Percentiles rank a stretch among this genome's conserved stretches.
These are phyloP conservation scores for Prunus armeniaca DNA, from an alignment of 306 rosid genomes.

Conservation along the genomic window DNA sequence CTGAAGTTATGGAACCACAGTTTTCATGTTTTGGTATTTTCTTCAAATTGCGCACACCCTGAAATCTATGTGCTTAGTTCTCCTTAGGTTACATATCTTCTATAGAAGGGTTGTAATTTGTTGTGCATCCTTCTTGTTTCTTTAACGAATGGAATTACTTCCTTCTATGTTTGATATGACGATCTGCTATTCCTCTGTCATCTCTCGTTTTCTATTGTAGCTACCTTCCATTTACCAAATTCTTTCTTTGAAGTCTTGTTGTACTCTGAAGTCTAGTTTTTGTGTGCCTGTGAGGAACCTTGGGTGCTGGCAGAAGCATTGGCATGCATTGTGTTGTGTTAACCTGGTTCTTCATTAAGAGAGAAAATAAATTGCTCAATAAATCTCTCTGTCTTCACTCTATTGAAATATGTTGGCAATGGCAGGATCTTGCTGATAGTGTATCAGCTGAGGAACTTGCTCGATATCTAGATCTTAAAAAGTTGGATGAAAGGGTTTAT, in stretches of 20 bases:
- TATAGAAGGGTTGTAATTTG: neutral
- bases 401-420: constrained; percentile 21
- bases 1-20: neutral
- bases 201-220: neutral
- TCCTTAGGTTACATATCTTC: neutral
- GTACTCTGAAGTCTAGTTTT: neutral
- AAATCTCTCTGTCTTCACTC: neutral
- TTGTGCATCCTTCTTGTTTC: neutral
- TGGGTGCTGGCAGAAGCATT: neutral
- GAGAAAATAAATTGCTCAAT: neutral
- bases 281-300: neutral
- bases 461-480: constrained; percentile 86
- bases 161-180: constrained; percentile 11
- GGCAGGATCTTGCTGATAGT: constrained; percentile 83
- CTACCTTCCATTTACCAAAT: neutral
- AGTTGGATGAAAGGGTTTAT: constrained; percentile 92
- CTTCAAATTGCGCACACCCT: neutral
- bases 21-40: neutral
- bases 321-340: neutral
- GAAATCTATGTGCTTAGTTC: neutral
- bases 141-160: neutral
- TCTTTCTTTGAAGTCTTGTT: neutral
- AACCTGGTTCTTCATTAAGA: neutral
- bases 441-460: constrained; percentile 82
- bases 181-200: neutral